Base-by-base conservation (phyloP, 768 basidiomycete species). In the Leccinum longicurvipes region DNA sequence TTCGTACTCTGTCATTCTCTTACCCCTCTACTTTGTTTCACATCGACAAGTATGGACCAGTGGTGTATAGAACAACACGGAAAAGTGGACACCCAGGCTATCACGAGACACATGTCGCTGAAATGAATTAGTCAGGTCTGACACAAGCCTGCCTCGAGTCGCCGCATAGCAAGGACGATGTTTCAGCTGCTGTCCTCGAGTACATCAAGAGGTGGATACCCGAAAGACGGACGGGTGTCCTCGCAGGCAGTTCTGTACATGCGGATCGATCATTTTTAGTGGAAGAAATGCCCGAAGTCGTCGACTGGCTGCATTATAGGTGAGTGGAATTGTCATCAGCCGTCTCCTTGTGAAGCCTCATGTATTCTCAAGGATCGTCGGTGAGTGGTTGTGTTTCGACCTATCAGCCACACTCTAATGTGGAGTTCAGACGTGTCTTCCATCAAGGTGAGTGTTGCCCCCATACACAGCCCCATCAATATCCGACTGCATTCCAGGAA, bases 171-270 rank as follows among this genome's bases (percentile, higher is more conserved):
- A 81, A 74, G 45, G 81, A 83, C 24, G 74, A 75, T 15, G 93
- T 93, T 3, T 72, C 81, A 11, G 64, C 77, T 21, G 69, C 77
- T 19, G 85, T 95, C 4, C 73, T 93, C 19, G 73, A 75, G 2
- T 97, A 98, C 67, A 83, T 98, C 67, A 84, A 89, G 72, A 83
- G 80, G 66, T 93, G 93, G 91, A 76, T 97, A 32, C 93, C 94
- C 12, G 68, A 78, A 15, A 75, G 76, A 56, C 74, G 78, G 34
- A 75, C 72, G 6, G 91, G 80, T 2, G 79, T 91, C 8, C 79
- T 93, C n/a, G 91, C 94, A 6, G 94, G 94, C 14, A 95, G 80
- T 65, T 89, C 91, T 11, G 89, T 96, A 3, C 91, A 97, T 66
- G 83, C 82, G 1, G 93, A 97, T 71, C 79, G 81, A 51, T 70